A percentile compares a stretch with the other conserved stretches of the same genome.
These are phyloP conservation scores for Thielaviopsis ethacetica DNA, from an alignment of 2,329 filamentous ascomycete genomes.

Conservation along the genomic window DNA sequence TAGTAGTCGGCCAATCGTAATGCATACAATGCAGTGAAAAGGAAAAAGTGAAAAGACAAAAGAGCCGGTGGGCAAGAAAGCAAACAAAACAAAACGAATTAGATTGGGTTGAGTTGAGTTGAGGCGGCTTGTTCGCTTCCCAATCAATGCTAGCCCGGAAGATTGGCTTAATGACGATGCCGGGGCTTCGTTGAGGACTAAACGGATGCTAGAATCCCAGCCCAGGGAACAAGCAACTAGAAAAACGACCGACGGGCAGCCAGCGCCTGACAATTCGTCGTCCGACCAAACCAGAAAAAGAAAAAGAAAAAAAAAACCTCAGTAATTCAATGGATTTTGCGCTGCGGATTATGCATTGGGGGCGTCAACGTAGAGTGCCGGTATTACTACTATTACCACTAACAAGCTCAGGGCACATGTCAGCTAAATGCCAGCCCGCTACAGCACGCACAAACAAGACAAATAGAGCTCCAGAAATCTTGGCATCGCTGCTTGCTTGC, in stretches of 20 bases:
- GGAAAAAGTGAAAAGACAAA: background rate
- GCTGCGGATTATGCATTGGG: background rate
- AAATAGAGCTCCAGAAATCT: slow-evolving; percentile 4
- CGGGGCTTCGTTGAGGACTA: background rate
- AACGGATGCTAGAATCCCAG: background rate
- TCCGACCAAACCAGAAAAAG: background rate
- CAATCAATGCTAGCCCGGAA: background rate
- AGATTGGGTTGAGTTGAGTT: background rate
- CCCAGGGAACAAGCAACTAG: no score
- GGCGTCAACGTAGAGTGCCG: background rate
- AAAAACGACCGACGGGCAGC: no score
- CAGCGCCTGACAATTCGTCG: background rate
- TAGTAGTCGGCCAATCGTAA: background rate
- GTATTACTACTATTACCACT: background rate
- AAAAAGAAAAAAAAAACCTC: background rate
- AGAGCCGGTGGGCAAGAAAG: background rate
- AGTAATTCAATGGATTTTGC: background rate
- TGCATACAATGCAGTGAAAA: background rate
- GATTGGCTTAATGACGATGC: background rate
- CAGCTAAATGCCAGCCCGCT: background rate
- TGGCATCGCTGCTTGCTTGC: background rate
- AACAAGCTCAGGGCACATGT: background rate
- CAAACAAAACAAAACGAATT: background rate
- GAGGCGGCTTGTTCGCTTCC: background rate
- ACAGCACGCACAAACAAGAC: background rate